Base-by-base conservation (phyloP, 768 basidiomycete species). In the Mycena maculata region DNA sequence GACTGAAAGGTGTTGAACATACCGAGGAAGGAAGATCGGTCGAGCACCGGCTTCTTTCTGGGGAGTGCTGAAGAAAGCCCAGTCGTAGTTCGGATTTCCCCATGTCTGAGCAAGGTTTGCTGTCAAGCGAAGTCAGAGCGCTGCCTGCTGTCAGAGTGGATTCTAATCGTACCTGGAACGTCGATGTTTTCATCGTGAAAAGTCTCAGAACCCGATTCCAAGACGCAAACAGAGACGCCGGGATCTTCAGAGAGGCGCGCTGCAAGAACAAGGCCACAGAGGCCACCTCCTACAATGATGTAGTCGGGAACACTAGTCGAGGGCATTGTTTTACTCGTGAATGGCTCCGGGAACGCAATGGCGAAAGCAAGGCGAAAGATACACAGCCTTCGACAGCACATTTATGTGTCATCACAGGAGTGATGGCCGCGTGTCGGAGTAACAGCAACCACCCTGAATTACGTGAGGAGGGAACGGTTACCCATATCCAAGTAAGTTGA, bases 21-120 rank as follows among this genome's bases (percentile, higher is more conserved):
- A 55, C 54, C 54, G 54, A 22, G 54, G 54, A 55, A 55, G 54
- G 22, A 55, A 55, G 54, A 55, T 55, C 54, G 33, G 54, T 55
- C 54, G 54, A 55, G 3, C 54, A 39, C n/a, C 38, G 23, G 54
- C 54, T 30, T 41, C 54, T 55, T 55, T 55, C 39, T 55, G 54
- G 15, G 54, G 54, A 39, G 54, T 55, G 20, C 54, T 55, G 54
- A 55, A 55, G 36, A 55, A 39, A 25, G 54, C 20, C 54, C 23
- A 38, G 38, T 55, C 54, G 54, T 39, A 41, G 23, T 55, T 25
- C 25, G 54, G 54, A 55, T 55, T 55, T 6, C 54, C 54, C 54
- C 54, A 55, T 41, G 54, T 55, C 15, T 41, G 54, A 39, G 54
- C 54, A 55, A 55, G 54, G 39, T 55, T 55, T 38, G 54, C 54